A percentile compares a stretch with the other conserved stretches of the same genome.
phyloP scores from a whole-genome alignment of 2,329 filamentous ascomycete genomes.

The Tolypocladium nubicola region DNA sequence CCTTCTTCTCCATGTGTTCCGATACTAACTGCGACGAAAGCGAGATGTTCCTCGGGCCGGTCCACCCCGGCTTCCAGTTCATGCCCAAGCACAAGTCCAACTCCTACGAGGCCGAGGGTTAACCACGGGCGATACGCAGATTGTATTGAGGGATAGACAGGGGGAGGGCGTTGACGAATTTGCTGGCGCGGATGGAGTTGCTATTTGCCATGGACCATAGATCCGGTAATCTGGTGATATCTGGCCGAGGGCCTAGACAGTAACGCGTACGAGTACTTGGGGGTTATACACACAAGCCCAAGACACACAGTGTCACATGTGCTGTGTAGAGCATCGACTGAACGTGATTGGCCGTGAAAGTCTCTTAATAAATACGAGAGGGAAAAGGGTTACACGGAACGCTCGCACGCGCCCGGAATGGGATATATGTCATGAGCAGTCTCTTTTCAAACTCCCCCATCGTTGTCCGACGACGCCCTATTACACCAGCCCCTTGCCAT shows the following conservation, averaged over 20 bases:
- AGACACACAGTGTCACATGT: background rate
- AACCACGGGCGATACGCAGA: constrained; percentile 4
- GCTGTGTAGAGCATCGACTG: background rate
- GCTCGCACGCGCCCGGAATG: background rate
- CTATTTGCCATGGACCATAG: background rate
- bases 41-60: constrained; percentile 94
- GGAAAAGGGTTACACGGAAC: background rate
- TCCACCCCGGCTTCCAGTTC: constrained; percentile 84
- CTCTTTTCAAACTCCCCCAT: background rate
- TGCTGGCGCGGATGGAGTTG: background rate
- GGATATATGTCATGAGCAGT: background rate
- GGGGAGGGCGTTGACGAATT: background rate
- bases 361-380: background rate
- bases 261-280: background rate
- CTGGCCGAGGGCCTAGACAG: background rate
- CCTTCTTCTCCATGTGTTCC: background rate
- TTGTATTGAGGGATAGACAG: background rate
- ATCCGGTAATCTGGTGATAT: background rate
- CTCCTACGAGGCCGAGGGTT: constrained; percentile 70
- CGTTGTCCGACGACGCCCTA: background rate
- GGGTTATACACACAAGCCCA: background rate
- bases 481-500: background rate
- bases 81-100: constrained; percentile 97
- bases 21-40: constrained; percentile 32
- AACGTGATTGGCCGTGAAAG: background rate